Base-by-base conservation (phyloP, 345 rosid species). In the Conringia planisiliqua region DNA sequence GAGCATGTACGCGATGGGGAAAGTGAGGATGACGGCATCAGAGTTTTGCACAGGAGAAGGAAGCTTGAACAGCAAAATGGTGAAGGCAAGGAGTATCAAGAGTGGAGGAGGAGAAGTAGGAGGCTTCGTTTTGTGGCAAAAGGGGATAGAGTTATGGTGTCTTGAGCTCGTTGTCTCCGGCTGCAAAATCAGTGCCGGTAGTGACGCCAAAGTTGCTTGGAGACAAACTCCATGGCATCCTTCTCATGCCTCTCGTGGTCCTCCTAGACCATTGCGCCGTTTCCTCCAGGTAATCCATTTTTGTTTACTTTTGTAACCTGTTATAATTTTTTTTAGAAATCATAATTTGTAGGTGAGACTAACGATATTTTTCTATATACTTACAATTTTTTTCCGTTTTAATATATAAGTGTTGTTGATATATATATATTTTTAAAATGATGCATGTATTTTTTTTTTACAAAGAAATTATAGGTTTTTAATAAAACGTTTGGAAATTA, bases 1-100 rank as follows among this genome's bases (percentile, higher is more conserved):
- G 44, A 95, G 99, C 47, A 90, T 90, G 97, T 95, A 82, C 13
- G 99, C 97, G 2, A 86, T 90, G 86, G 99, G 99, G 59, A 92
- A 95, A 80, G 99, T 95, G 84, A 89, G 78, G 82, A 90, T 95
- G 97, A 88, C 80, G 0, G 92, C 92, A 2, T 86, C 97, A 1
- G 97, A 89, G 72, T 86, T 90, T 13, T 82, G 88, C 55, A 72
- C 86, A 6, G 90, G 97, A 7, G 96, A 90, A 71, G 93, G 86
- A 52, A 81, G 73, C 35, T 51, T 76, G 55, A 83, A 78, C 62
- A 80, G 78, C 66, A 83, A 81, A 46, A 76, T 71, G 64, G 76
- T 81, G 52, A 88, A 83, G 58, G 76, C 73, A 44, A 87, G 84
- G 79, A 82, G 83, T 44, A 75, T 69, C 62, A 88, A 56, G 65